These are phyloP conservation scores for Phytophthora fragariaefolia DNA, from an alignment of 352 stramenopile species.

Conservation along the genomic window DNA sequence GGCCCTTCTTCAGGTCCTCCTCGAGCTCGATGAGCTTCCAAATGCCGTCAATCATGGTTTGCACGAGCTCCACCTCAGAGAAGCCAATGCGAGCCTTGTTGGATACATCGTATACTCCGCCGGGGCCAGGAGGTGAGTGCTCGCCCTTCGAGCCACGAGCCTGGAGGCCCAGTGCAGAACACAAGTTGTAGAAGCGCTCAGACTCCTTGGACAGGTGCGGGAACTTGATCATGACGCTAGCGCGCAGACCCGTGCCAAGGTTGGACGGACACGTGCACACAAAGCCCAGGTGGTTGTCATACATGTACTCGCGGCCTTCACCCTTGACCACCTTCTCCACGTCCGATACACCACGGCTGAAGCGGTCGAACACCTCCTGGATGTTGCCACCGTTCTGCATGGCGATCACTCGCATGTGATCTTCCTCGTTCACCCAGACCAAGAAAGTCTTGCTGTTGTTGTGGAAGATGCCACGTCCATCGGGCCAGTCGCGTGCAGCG, in stretches of 20 bases:
- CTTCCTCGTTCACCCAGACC: conserved; percentile 81
- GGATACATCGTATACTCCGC: conserved; percentile 90
- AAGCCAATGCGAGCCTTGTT: conserved; percentile 90
- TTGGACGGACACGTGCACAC: conserved; percentile 77
- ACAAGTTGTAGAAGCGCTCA: conserved; percentile 67
- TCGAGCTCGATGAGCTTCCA: conserved; percentile 92
- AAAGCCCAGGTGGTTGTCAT: conserved; percentile 73
- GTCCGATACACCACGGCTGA: conserved; percentile 67
- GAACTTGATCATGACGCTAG: conserved; percentile 78
- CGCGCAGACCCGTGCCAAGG: conserved; percentile 70
- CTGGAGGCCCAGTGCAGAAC: conserved; percentile 66
- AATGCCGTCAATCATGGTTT: conserved; percentile 94
- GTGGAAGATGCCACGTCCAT: conserved; percentile 90
- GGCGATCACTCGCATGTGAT: conserved; percentile 84
- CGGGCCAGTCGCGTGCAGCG: conserved; percentile 86
- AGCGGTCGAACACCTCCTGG: conserved; percentile 85
- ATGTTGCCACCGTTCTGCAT: conserved; percentile 88
- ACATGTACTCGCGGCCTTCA: conserved; percentile 72
- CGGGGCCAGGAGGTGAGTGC: conserved; percentile 66
- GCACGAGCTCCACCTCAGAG: conserved; percentile 92
- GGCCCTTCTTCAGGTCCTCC: conserved; percentile 85
- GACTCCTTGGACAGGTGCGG: conserved; percentile 63
- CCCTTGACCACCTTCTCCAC: conserved; percentile 66
- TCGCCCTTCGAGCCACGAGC: conserved; percentile 67
- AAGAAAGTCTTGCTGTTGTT: conserved; percentile 89